These are phyloP conservation scores for Flagelloscypha sp. DNA, from an alignment of 768 basidiomycete genomes.

Conservation along the genomic window DNA sequence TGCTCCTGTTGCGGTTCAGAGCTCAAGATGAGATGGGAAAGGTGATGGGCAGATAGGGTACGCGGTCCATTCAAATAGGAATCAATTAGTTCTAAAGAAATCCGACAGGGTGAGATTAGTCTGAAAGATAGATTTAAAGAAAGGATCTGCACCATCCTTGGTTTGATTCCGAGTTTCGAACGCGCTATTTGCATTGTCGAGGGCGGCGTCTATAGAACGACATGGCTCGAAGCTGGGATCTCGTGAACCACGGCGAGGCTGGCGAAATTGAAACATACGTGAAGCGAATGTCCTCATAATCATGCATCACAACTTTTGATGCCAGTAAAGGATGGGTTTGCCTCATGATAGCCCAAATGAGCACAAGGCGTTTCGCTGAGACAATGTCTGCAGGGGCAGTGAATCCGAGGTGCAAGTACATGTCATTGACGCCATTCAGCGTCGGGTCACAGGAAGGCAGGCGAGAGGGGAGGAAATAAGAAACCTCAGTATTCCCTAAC, in stretches of 20 bases:
- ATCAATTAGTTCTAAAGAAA: slow-evolving; percentile 49
- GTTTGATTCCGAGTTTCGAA: slow-evolving; percentile 42
- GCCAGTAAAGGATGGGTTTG: slow-evolving; percentile 67
- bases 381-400: slow-evolving; percentile 36
- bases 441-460: too few relatives aligned
- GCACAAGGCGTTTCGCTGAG: slow-evolving; percentile 36
- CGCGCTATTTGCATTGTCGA: slow-evolving; percentile 37
- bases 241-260: not conserved
- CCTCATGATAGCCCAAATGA: slow-evolving; percentile 68
- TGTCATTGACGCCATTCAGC: slow-evolving; percentile 80
- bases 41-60: slow-evolving; percentile 54
- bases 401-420: slow-evolving; percentile 74
- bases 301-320: slow-evolving; percentile 48
- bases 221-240: slow-evolving; percentile 39
- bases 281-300: slow-evolving; percentile 60
- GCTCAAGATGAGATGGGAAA: slow-evolving; percentile 51
- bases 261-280: slow-evolving; percentile 37
- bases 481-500: slow-evolving; percentile 69
- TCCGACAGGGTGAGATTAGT: slow-evolving; percentile 2
- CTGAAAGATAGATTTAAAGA: not conserved
- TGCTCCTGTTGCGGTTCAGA: slow-evolving; percentile 7
- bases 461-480: slow-evolving; percentile 75
- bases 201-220: slow-evolving; percentile 30
- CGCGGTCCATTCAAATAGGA: slow-evolving; percentile 71
- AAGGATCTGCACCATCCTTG: slow-evolving; percentile 45